These are phyloP conservation scores for Batkoa obscura DNA, from an alignment of 371 early-diverging fungal genomes.

Conservation along the genomic window DNA sequence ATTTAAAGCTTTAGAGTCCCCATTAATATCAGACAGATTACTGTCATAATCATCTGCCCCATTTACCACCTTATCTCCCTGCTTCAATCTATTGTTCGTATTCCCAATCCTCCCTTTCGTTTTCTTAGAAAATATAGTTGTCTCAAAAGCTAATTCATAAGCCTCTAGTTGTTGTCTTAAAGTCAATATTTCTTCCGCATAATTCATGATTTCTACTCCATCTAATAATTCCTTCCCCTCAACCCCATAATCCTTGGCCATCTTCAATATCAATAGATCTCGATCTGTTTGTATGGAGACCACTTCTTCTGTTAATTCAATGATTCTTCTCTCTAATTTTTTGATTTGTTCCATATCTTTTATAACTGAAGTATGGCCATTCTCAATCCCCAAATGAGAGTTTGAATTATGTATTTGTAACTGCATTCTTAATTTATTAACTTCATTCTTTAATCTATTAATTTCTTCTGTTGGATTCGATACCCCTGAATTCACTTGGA, in stretches of 20 bases:
- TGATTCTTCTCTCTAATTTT: background rate
- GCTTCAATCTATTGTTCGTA: no score
- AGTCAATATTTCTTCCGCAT: background rate
- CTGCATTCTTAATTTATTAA: slow-evolving; percentile 1
- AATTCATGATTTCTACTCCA: background rate
- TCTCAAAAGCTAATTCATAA: background rate
- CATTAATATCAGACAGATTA: no score
- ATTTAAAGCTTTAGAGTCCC: no score
- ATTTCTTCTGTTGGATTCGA: slow-evolving; percentile 31
- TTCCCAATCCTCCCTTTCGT: background rate
- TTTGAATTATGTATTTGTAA: background rate
- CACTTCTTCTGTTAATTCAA: slow-evolving; percentile 3
- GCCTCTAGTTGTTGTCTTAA: background rate
- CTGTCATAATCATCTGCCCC: no score
- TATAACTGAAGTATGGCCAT: background rate
- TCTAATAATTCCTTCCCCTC: background rate
- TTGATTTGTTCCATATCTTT: background rate
- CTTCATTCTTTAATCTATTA: slow-evolving; percentile 17
- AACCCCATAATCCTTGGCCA: background rate
- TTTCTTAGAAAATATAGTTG: background rate
- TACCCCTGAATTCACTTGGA: slow-evolving; percentile 44
- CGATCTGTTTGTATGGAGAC: background rate
- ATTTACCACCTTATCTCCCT: no score
- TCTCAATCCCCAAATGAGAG: background rate
- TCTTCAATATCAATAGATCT: background rate